These are phyloP conservation scores for Gossypioides kirkii DNA, from an alignment of 345 rosid genomes.

Conservation along the genomic window DNA sequence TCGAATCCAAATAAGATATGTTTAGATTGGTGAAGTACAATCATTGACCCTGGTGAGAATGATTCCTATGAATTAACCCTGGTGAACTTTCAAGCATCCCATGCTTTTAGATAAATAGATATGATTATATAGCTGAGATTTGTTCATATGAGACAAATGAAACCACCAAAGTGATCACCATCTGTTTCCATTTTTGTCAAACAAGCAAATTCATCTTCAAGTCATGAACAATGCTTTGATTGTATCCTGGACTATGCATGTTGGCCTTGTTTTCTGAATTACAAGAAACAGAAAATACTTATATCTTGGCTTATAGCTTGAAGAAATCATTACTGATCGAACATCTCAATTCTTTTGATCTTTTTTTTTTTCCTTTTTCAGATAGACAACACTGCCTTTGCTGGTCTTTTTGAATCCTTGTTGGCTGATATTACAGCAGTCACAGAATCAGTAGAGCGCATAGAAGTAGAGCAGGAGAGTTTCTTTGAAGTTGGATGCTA, in stretches of 20 bases:
- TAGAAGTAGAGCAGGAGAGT: conserved; percentile 37
- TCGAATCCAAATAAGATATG: background rate
- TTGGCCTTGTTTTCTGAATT: background rate
- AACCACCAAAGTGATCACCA: no score
- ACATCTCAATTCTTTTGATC: background rate
- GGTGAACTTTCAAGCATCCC: no score
- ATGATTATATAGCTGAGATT: no score
- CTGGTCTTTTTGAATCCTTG: conserved; percentile 34
- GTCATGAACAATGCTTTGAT: background rate
- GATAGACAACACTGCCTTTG: conserved; percentile 32
- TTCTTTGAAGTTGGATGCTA: conserved; percentile 55
- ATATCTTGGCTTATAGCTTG: background rate
- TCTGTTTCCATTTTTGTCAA: no score
- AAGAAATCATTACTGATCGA: background rate
- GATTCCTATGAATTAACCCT: background rate
- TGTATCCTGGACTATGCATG: background rate
- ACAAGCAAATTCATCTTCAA: no score
- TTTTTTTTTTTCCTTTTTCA: conserved; percentile 16
- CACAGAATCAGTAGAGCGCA: conserved; percentile 32
- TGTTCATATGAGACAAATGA: background rate
- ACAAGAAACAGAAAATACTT: background rate
- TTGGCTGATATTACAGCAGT: conserved; percentile 50
- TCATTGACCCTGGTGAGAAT: background rate
- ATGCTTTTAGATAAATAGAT: no score
- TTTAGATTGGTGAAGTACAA: background rate